These are phyloP conservation scores for Zangia roseola DNA, from an alignment of 768 basidiomycete species.

Conservation along the genomic window DNA sequence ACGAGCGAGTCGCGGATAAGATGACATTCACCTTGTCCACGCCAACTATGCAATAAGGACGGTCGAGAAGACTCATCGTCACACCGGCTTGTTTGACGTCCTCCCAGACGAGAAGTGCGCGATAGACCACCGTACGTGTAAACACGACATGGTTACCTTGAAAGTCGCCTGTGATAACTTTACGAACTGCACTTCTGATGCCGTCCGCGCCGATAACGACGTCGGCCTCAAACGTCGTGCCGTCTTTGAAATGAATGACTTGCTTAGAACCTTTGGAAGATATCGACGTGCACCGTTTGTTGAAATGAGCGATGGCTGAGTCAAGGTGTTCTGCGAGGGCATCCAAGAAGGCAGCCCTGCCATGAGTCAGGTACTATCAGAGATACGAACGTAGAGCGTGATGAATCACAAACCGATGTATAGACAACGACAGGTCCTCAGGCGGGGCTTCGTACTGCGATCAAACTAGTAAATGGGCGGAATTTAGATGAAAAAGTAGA, in stretches of 20 bases:
- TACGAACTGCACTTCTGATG: conserved; percentile 38
- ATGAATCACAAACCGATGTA: conserved; percentile 41
- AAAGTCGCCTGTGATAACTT: conserved; percentile 32
- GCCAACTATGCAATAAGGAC: conserved; percentile 46
- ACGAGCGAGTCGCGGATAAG: neutral
- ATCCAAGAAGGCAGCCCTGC: conserved; percentile 51
- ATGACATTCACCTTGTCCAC: conserved; percentile 45
- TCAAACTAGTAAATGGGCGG: neutral
- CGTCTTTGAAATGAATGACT: conserved; percentile 48
- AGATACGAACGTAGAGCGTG: no score
- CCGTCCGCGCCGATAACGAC: conserved; percentile 46
- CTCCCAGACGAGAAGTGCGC: conserved; percentile 44
- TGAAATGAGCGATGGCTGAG: conserved; percentile 43
- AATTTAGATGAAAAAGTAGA: neutral
- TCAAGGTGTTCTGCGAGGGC: conserved; percentile 46
- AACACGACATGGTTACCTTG: conserved; percentile 34
- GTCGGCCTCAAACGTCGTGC: conserved; percentile 44
- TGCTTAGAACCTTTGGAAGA: conserved; percentile 23
- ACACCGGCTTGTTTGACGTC: conserved; percentile 42
- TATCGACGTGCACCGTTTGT: conserved; percentile 48
- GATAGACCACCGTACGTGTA: conserved; percentile 50
- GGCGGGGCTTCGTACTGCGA: conserved; percentile 33
- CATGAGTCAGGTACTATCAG: neutral
- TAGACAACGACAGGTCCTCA: conserved; percentile 42
- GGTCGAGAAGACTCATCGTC: conserved; percentile 35